phyloP scores from a whole-genome alignment of 2,329 filamentous ascomycete species.

The Juglanconis juglandina region DNA sequence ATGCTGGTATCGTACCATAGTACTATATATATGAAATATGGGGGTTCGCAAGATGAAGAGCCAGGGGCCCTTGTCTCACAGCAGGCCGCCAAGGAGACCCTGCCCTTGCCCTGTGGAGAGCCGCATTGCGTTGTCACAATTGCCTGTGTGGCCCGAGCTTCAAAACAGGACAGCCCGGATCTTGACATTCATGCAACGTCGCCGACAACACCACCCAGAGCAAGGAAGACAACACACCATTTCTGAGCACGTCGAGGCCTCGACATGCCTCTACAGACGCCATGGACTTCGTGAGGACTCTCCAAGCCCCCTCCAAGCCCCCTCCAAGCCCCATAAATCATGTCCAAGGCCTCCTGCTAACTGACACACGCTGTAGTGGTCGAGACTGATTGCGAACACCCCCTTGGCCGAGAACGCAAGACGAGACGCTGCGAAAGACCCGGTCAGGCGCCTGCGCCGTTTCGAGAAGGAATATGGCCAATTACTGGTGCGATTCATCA shows the following conservation, averaged over 20 bases:
- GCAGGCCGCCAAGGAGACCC: too few relatives aligned
- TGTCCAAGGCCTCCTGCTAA: constrained; percentile 13
- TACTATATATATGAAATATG: too few relatives aligned
- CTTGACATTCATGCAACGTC: constrained; percentile 4
- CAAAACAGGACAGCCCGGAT: background rate
- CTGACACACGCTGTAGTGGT: constrained; percentile 48
- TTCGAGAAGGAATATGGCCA: constrained; percentile 66
- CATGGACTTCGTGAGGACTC: constrained; percentile 20
- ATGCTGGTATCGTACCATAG: too few relatives aligned
- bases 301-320: background rate
- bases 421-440: constrained; percentile 60
- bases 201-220: background rate
- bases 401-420: constrained; percentile 54
- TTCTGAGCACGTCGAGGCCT: constrained; percentile 3
- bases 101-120: too few relatives aligned
- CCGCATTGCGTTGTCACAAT: too few relatives aligned
- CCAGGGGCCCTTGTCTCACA: too few relatives aligned
- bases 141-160: background rate
- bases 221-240: background rate
- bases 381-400: constrained; percentile 62
- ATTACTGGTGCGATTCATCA: constrained; percentile 47
- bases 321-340: background rate
- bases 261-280: constrained; percentile 19
- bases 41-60: too few relatives aligned
- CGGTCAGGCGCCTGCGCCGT: constrained; percentile 60